phyloP scores from a whole-genome alignment of 192 early-diverging fungal species.

The Linnemannia hyalina region DNA sequence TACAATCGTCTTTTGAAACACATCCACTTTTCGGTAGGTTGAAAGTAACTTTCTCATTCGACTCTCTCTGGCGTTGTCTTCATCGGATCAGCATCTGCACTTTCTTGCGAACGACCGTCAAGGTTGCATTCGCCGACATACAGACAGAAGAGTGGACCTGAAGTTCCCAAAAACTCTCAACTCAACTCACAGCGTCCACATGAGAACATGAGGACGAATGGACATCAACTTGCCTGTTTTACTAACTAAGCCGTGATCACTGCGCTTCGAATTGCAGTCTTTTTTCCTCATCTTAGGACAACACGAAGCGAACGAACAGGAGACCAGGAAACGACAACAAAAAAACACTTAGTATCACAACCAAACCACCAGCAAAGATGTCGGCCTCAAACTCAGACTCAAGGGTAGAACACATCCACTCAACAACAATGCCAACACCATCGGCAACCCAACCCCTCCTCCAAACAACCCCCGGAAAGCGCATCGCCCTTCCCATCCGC shows the following conservation, averaged over 20 bases:
- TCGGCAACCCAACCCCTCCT: constrained; percentile 47
- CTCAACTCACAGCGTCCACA: background rate
- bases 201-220: constrained; percentile 12
- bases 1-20: background rate
- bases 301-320: background rate
- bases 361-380: background rate
- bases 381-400: background rate
- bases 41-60: no score
- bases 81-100: background rate
- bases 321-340: background rate
- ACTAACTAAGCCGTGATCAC: background rate
- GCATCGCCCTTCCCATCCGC: constrained; percentile 80
- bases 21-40: no score
- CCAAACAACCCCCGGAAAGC: constrained; percentile 63
- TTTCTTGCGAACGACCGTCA: background rate
- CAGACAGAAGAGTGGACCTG: background rate
- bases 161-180: background rate
- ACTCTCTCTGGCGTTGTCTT: background rate
- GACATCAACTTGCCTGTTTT: constrained; percentile 4
- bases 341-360: background rate
- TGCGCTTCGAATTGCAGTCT: background rate
- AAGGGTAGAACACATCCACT: constrained; percentile 21
- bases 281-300: constrained; percentile 10
- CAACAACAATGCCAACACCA: constrained; percentile 24
- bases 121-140: background rate